Percentiles rank a stretch among this genome's conserved stretches.
phyloP scores from a whole-genome alignment of 805 yeast species.

The Lachancea thermotolerans region DNA sequence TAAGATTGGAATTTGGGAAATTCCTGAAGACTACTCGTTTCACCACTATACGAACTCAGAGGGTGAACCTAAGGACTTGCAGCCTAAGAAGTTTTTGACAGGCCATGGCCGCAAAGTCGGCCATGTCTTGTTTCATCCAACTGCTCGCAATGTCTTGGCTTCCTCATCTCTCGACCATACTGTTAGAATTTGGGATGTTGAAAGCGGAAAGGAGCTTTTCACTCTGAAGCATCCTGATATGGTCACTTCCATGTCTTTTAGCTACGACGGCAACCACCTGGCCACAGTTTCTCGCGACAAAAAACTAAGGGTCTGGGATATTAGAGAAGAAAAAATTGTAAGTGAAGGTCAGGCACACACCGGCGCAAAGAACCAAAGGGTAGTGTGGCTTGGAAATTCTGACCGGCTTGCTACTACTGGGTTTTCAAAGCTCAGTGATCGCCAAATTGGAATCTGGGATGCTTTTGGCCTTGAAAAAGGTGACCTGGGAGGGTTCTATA shows the following conservation, averaged over 20 bases:
- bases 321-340: slow-evolving; percentile 63
- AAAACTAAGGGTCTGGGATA: slow-evolving; percentile 85
- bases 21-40: slow-evolving; percentile 76
- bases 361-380: slow-evolving; percentile 88
- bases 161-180: slow-evolving; percentile 87
- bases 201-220: slow-evolving; percentile 59
- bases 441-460: slow-evolving; percentile 95
- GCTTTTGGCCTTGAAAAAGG: slow-evolving; percentile 65
- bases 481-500: slow-evolving; percentile 82
- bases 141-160: slow-evolving; percentile 79
- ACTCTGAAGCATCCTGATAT: slow-evolving; percentile 83
- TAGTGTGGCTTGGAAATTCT: slow-evolving; percentile 82
- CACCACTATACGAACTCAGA: slow-evolving; percentile 48
- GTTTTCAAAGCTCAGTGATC: slow-evolving; percentile 83
- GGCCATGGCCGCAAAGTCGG: slow-evolving; percentile 97
- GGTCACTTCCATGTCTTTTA: slow-evolving; percentile 89
- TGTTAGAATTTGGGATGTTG: slow-evolving; percentile 86
- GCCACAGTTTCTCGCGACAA: slow-evolving; percentile 92
- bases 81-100: slow-evolving; percentile 59
- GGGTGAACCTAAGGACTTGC: slow-evolving; percentile 58
- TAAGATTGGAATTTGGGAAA: slow-evolving; percentile 76
- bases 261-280: slow-evolving; percentile 77
- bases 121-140: slow-evolving; percentile 83
- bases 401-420: slow-evolving; percentile 91
- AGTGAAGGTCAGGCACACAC: slow-evolving; percentile 85